phyloP scores from a whole-genome alignment of 2,329 filamentous ascomycete species.

The Phialophora verrucosa region DNA sequence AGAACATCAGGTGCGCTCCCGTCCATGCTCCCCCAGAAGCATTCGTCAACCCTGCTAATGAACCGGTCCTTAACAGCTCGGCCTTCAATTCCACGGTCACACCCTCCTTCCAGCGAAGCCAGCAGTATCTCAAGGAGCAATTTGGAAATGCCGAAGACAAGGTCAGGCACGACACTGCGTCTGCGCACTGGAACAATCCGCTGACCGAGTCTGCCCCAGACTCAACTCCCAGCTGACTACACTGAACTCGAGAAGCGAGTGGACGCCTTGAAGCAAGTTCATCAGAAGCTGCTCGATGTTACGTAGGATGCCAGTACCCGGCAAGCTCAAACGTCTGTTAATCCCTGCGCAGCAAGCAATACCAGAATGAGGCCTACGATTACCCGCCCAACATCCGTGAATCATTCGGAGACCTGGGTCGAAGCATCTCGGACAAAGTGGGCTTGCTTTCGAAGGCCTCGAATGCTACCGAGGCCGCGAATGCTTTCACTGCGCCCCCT shows the following conservation, averaged over 20 bases:
- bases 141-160: slow-evolving; percentile 94
- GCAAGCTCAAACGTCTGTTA: slow-evolving; percentile 7
- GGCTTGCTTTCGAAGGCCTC: slow-evolving; percentile 84
- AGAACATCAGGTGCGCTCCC: slow-evolving; percentile 66
- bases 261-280: slow-evolving; percentile 94
- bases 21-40: slow-evolving; percentile 6
- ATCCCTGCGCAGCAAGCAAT: slow-evolving; percentile 72
- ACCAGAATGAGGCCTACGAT: slow-evolving; percentile 84
- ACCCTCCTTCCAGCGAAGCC: slow-evolving; percentile 89
- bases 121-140: slow-evolving; percentile 98
- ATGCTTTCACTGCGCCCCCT: slow-evolving; percentile 86
- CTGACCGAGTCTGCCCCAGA: slow-evolving; percentile 59
- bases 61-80: slow-evolving; percentile 50
- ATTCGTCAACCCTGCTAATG: slow-evolving; percentile 34
- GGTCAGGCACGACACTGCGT: slow-evolving; percentile 54
- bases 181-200: background rate
- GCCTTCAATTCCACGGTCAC: slow-evolving; percentile 79
- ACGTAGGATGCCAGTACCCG: slow-evolving; percentile 64
- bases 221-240: slow-evolving; percentile 95
- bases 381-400: slow-evolving; percentile 98
- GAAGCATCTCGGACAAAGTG: slow-evolving; percentile 95
- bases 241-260: slow-evolving; percentile 98
- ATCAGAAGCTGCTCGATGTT: slow-evolving; percentile 95
- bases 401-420: slow-evolving; percentile 93
- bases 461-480: slow-evolving; percentile 88